Percentiles rank a stretch among this genome's conserved stretches.
Conservation (phyloP, 768 basidiomycete genomes). For the Pleurotus tuber-regium region DNA sequence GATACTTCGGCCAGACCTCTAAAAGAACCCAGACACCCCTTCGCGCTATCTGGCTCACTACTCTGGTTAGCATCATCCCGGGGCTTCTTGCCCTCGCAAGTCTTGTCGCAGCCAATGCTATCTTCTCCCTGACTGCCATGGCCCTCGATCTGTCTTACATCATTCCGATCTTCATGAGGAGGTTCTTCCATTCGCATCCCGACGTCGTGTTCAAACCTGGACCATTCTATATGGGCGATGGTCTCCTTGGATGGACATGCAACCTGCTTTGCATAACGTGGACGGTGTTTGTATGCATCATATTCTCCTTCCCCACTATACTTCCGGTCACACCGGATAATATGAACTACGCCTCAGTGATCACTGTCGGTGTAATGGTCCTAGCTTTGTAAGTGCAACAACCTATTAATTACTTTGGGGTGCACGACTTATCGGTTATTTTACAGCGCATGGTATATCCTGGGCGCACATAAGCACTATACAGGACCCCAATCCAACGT, state of each 20-base stretch:
- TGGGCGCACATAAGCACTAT: constrained; percentile 53
- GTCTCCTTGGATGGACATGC: constrained; percentile 55
- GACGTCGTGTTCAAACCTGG: constrained; percentile 85
- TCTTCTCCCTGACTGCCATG: constrained; percentile 81
- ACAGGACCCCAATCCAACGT: constrained; percentile 58
- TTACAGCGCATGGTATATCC: constrained; percentile 48
- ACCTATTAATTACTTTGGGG: background rate
- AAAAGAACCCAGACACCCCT: constrained; percentile 68
- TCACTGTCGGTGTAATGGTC: constrained; percentile 50
- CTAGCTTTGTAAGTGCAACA: constrained; percentile 44
- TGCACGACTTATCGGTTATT: constrained; percentile 10
- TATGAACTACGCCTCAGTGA: constrained; percentile 84
- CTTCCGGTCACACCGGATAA: constrained; percentile 66
- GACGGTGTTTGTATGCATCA: constrained; percentile 66
- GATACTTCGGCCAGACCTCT: constrained; percentile 72
- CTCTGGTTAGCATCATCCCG: constrained; percentile 63
- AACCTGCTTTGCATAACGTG: constrained; percentile 68
- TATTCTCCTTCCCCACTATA: constrained; percentile 71
- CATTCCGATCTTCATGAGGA: constrained; percentile 76
- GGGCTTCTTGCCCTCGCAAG: constrained; percentile 77
- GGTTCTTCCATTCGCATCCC: constrained; percentile 67
- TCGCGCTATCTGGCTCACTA: constrained; percentile 73
- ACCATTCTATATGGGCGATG: constrained; percentile 82
- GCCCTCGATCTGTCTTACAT: constrained; percentile 72
- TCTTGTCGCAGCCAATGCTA: constrained; percentile 72